Base-by-base conservation (phyloP, 768 basidiomycete genomes). In the Boletus pseudo-olivaceus region DNA sequence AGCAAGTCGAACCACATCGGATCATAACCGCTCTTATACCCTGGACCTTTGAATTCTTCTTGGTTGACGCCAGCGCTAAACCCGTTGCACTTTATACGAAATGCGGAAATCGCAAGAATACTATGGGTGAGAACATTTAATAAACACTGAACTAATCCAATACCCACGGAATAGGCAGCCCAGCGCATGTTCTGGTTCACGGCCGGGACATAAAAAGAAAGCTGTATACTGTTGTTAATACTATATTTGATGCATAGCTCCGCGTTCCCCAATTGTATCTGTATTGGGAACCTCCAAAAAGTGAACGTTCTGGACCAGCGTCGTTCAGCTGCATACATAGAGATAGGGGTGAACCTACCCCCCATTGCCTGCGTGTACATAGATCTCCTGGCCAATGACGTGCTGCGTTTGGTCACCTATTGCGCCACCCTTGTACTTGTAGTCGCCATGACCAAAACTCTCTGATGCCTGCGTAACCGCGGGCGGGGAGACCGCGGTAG, bases 1-100 rank as follows among this genome's bases (percentile, higher is more conserved):
- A 98, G 80, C n/a, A 99, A 73, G 72, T 99, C 95, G 56, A 84
- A 78, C 96, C 96, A 99, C 11, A 98, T 82, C 7, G 92, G 93
- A 67, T 95, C 94, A 61, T 88, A 92, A 0, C 91, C 93, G 46
- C 74, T 84, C 57, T 79, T 84, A 64, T 84, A 95, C 0, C 90
- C 88, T 9, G 88, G 88, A 4, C 87, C 84, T 38, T 83, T 80
- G 68, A 95, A 94, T 34, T 90, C 89, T 57, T 92, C 88, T 51
- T 87, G 85, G 63, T 96, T 93, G 27, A 98, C 83, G 33, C 96
- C 96, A 1, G 89, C 78, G 47, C 88, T 90, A 65, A 93, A 93
- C 0, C 91, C 91, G 57, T 93, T 94, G 63, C 92, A 93, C 87
- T 91, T 60, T 42, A 49, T 44, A 19, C 4, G 20, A 35, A 46